A percentile compares a stretch with the other conserved stretches of the same genome.
phyloP scores from a whole-genome alignment of 768 basidiomycete genomes.

The Serendipita sp. region DNA sequence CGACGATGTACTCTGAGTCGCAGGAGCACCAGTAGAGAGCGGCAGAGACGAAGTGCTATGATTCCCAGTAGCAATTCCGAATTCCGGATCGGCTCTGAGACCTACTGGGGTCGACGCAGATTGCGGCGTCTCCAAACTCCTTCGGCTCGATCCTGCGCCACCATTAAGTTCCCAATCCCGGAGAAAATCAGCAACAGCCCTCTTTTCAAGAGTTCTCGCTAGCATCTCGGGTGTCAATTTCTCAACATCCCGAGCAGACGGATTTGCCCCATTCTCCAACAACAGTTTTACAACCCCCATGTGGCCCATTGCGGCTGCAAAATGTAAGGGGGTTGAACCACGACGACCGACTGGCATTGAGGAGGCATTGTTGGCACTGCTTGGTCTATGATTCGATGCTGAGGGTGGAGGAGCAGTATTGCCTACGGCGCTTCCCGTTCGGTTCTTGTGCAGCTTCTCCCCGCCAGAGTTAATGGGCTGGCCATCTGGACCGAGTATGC shows the following conservation, averaged over 20 bases:
- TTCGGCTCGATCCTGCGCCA: neutral
- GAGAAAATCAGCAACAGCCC: neutral
- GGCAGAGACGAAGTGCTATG: neutral
- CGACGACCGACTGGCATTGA: conserved; percentile 13
- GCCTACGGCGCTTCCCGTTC: conserved; percentile 3
- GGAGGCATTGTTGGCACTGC: neutral
- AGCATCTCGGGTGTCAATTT: neutral
- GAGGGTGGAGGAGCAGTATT: conserved; percentile 21
- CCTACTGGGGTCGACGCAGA: neutral
- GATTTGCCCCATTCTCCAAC: conserved; percentile 69
- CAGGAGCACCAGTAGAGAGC: neutral
- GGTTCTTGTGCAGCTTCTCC: conserved; percentile 20
- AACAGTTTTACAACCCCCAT: conserved; percentile 59
- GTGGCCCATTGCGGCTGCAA: conserved; percentile 92
- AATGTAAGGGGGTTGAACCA: conserved; percentile 90
- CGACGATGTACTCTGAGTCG: neutral
- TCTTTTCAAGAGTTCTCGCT: neutral
- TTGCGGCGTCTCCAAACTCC: neutral
- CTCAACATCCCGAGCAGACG: conserved; percentile 18
- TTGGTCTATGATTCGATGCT: neutral
- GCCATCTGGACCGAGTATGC: conserved; percentile 28
- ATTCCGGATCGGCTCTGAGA: neutral
- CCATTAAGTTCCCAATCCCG: neutral
- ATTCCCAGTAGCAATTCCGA: neutral
- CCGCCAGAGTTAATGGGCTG: conserved; percentile 52